Base-by-base conservation (phyloP, 1,284 basidiomycete species). In the Flammula alnicola region DNA sequence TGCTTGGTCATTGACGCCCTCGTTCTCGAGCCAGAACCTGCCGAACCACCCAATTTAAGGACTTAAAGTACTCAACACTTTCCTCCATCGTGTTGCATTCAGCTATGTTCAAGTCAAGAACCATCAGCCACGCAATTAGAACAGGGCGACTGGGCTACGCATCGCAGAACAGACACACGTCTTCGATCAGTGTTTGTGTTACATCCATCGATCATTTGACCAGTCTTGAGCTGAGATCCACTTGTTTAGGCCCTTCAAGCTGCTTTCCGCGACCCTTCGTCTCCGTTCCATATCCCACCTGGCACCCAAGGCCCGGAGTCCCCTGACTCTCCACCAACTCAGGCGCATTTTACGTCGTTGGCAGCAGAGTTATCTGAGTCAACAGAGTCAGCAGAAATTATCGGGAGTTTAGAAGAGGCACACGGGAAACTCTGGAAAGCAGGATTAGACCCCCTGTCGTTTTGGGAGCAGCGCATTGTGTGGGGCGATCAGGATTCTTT, bases 401-500 rank as follows among this genome's bases (percentile, higher is more conserved):
- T 30, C 38, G 31, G 19, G 54, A 57, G 20, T 29, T 62, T 67
- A 11, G 65, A 70, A 25, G 70, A 75, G 40, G 84, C 78, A 1
- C 68, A 68, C 20, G 57, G 59, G 29, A 74, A 72, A 54, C 61
- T 88, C 16, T 57, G 64, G 0, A 71, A 71, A 20, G 68, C 74
- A 6, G 84, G 86, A 0, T 83, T 79, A 51, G 83, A 88, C 58
- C 73, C 78, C 4, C 56, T 63, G 29, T 86, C 83, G 14, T 81
- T 89, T 52, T 88, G 81, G 81, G 84, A 87, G 61, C 87, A 90
- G 63, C 71, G 67, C 14, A 77, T 91, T 10, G 80, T 78, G 0
- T 90, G 88, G 88, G 88, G 88, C 40, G 83, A 90, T 59, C 81
- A 85, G 31, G 88, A 91, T 61, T 71, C 86, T 0, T 88, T 90